These are phyloP conservation scores for Cladobotryum mycophilum DNA, from an alignment of 2,329 filamentous ascomycete species.

Conservation along the genomic window DNA sequence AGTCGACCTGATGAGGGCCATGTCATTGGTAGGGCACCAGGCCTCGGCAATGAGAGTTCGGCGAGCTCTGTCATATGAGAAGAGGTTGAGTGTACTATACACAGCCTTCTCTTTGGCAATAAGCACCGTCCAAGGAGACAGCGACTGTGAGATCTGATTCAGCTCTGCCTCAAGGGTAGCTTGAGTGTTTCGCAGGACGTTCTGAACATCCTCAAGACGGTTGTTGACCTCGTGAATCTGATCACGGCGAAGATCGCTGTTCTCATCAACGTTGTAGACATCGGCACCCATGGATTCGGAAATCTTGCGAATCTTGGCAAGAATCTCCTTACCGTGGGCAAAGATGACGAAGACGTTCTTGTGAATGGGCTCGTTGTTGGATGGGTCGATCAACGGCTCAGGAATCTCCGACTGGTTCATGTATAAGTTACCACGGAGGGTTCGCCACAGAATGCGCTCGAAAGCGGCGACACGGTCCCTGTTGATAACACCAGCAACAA, in stretches of 20 bases:
- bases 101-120: constrained; percentile 98
- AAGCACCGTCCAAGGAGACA: constrained; percentile 96
- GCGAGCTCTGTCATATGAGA: constrained; percentile 91
- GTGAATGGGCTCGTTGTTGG: constrained; percentile 83
- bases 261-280: constrained; percentile 95
- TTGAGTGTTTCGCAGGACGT: constrained; percentile 91
- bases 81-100: constrained; percentile 90
- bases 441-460: constrained; percentile 95
- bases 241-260: constrained; percentile 87
- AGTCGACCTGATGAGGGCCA: constrained; percentile 84
- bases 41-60: constrained; percentile 97
- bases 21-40: constrained; percentile 90
- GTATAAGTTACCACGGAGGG: constrained; percentile 93
- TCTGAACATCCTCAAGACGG: constrained; percentile 82
- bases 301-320: constrained; percentile 98
- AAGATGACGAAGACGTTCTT: constrained; percentile 99
- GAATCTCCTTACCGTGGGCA: constrained; percentile 94
- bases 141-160: constrained; percentile 82
- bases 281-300: constrained; percentile 95
- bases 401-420: constrained; percentile 99
- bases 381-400: constrained; percentile 83
- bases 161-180: constrained; percentile 88
- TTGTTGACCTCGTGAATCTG: constrained; percentile 98
- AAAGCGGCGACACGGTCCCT: constrained; percentile 91
- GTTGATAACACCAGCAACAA: constrained; percentile 92